phyloP scores from a whole-genome alignment of 768 basidiomycete species.

The Lactifluus piperatus region DNA sequence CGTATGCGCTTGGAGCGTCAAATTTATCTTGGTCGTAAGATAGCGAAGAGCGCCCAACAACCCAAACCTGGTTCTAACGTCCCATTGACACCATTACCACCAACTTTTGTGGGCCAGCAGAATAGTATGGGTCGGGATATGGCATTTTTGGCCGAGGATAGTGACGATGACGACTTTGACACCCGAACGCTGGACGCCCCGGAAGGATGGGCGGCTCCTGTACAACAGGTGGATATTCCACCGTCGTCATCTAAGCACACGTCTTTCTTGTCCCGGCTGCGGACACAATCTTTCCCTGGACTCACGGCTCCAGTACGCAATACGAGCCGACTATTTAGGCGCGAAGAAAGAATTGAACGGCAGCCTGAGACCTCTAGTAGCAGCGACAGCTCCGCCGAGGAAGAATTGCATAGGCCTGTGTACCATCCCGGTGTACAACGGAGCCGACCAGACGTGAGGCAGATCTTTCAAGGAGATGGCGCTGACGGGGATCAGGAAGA shows the following conservation, averaged over 20 bases:
- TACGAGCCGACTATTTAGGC: background rate
- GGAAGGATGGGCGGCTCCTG: slow-evolving; percentile 6
- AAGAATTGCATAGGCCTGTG: background rate
- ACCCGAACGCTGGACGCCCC: slow-evolving; percentile 3
- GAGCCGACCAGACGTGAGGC: slow-evolving; percentile 13
- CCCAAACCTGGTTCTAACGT: slow-evolving; percentile 19
- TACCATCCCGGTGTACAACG: slow-evolving; percentile 1
- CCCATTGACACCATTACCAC: background rate
- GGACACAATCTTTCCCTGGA: slow-evolving; percentile 19
- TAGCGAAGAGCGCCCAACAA: slow-evolving; percentile 50
- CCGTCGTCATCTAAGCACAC: background rate
- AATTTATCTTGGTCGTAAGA: slow-evolving; percentile 69
- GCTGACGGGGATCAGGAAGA: slow-evolving; percentile 11
- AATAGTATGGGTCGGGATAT: slow-evolving; percentile 11
- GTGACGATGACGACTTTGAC: slow-evolving; percentile 22
- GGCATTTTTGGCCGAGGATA: slow-evolving; percentile 1
- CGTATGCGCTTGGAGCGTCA: slow-evolving; percentile 78
- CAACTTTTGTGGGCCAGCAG: background rate
- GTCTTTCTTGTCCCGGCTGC: slow-evolving; percentile 18
- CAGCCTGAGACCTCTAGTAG: slow-evolving; percentile 10
- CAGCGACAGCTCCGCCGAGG: slow-evolving; percentile 17
- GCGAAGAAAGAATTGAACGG: background rate
- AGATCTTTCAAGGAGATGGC: slow-evolving; percentile 6
- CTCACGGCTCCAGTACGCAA: slow-evolving; percentile 7
- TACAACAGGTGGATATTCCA: background rate